phyloP scores from a whole-genome alignment of 169 alveolate genomes.

The Amoebophrya sp. region DNA sequence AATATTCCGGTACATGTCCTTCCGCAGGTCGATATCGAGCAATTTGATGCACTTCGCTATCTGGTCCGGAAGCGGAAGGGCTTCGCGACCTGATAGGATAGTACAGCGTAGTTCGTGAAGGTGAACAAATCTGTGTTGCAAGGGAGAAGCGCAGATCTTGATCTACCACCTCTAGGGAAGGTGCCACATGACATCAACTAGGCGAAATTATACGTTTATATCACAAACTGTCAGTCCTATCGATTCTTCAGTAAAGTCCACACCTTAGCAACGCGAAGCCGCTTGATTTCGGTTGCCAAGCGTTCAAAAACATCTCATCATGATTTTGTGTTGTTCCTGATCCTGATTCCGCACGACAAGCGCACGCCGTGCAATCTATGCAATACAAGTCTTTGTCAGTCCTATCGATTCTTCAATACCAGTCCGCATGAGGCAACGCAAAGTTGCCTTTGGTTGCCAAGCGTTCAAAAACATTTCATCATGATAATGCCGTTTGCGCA shows the following conservation, averaged over 20 bases:
- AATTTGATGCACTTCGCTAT: slow-evolving; percentile 83
- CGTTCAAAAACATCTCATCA: not conserved
- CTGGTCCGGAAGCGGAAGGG: slow-evolving; percentile 83
- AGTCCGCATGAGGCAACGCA: not conserved
- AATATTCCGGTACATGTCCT: slow-evolving; percentile 80
- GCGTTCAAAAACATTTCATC: not conserved
- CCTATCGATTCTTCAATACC: not conserved
- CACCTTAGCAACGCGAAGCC: too few species aligned
- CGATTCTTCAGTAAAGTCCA: not conserved
- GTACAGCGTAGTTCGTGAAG: too few species aligned
- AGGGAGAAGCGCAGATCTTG: too few species aligned
- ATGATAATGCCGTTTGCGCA: too few species aligned
- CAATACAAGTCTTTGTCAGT: not conserved
- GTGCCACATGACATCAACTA: too few species aligned
- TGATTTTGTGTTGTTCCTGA: not conserved
- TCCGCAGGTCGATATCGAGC: slow-evolving; percentile 88
- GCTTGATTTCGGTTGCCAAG: not conserved
- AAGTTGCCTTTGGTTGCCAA: not conserved
- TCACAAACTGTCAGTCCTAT: slow-evolving; percentile 82
- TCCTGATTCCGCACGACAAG: too few species aligned
- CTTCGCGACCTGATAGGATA: slow-evolving; percentile 74
- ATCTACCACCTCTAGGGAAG: too few species aligned
- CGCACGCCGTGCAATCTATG: too few species aligned
- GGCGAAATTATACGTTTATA: too few species aligned
- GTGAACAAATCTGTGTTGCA: too few species aligned